Evolutionary conservation across 2,329 filamentous ascomycete species (phyloP), one percentile per base, ranked within the genome.

Genomic region (Fusarium coffeatum): DNA sequence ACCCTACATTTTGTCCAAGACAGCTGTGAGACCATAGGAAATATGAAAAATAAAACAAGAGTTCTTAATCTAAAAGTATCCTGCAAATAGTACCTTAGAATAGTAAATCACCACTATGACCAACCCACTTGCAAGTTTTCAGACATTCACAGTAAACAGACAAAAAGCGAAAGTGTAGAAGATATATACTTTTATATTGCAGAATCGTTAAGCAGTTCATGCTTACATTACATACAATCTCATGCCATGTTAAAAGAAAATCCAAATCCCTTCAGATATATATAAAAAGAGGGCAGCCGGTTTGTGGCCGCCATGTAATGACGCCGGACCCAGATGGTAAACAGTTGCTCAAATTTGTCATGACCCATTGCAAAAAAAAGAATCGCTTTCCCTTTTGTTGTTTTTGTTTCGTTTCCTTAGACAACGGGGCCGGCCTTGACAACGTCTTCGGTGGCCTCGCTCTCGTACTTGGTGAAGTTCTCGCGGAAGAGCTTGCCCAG

Each of bases 391-490:
- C 55, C 23, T 71, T 68, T 65, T 57, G 23, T 64, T 64, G 51
- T 23, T 42, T 57, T 49, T 62, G 16, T 41, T 30, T 37, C n/a
- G 28, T 42, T 40, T 53, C 23, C 57, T 76, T 78, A 82, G 43
- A 80, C 78, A 16, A 61, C 45, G 37, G 89, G 89, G 10, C 88
- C 89, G 53, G 90, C 89, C 76, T 87, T 89, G 82, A 93, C 89
- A 50, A 94, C 92, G 40, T 95, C 92, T 74, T 88, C 86, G 32
- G 93, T 94, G 27, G 94, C 93, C 82, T 97, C 89, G 74, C 90
- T 90, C 76, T 90, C 87, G 85, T 97, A 98, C 87, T 98, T 97
- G 86, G 93, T 90, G 85, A 99, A 99, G 89, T 99, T 99, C 84
- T 98, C 93, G 78, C 91, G 89, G 87, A 99, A 99, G 69, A 98